phyloP scores from a whole-genome alignment of 1,139 yeast genomes.

The Yamadazyma pseudoaaseri region DNA sequence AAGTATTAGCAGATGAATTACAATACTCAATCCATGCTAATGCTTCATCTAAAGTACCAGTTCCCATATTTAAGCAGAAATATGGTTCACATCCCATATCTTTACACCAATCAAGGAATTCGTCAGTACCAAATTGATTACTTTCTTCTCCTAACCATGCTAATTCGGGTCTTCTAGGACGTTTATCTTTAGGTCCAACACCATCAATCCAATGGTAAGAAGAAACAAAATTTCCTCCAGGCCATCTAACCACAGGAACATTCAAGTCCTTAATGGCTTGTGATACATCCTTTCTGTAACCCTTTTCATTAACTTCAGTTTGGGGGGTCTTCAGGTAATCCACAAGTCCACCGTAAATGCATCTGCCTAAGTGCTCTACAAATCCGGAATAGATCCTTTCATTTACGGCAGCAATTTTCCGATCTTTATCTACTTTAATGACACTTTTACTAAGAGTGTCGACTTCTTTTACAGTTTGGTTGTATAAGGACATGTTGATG shows the following conservation, averaged over 20 bases:
- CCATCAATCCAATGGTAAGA: conserved; percentile 34
- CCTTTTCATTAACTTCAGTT: conserved; percentile 20
- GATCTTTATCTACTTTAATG: conserved; percentile 12
- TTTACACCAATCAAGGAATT: conserved; percentile 30
- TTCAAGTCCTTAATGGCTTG: conserved; percentile 25
- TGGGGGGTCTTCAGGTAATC: conserved; percentile 20
- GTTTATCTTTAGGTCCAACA: conserved; percentile 25
- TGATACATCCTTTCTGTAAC: conserved; percentile 26
- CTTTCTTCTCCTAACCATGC: conserved; percentile 31
- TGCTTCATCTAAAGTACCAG: conserved; percentile 33
- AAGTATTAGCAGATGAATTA: conserved; percentile 26
- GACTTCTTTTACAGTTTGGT: conserved; percentile 12
- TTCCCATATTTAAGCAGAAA: conserved; percentile 32
- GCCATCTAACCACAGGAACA: conserved; percentile 32
- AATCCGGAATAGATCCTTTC: conserved; percentile 28
- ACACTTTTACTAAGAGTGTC: conserved; percentile 9
- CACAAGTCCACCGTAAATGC: conserved; percentile 33
- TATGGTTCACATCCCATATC: conserved; percentile 26
- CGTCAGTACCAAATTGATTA: conserved; percentile 31
- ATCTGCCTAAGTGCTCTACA: conserved; percentile 31
- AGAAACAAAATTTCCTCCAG: conserved; percentile 33
- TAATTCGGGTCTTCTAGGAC: conserved; percentile 30
- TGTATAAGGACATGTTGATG: conserved; percentile 13
- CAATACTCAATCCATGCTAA: conserved; percentile 33
- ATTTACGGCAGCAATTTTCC: conserved; percentile 18